A percentile compares a stretch with the other conserved stretches of the same genome.
These are phyloP conservation scores for Pythium sukuiense DNA, from an alignment of 352 stramenopile genomes.

Conservation along the genomic window DNA sequence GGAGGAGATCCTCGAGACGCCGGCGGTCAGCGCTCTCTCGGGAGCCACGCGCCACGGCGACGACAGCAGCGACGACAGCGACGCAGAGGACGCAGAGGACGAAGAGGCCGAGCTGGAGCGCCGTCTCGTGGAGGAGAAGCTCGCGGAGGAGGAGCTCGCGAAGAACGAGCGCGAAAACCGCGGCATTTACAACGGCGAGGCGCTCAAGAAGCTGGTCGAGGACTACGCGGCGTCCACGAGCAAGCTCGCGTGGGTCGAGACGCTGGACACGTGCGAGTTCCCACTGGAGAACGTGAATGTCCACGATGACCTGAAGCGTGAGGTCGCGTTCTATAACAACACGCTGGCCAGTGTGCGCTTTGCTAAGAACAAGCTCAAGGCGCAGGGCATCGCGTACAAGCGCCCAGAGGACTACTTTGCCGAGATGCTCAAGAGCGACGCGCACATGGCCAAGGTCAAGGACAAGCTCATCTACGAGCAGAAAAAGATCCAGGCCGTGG, in stretches of 20 bases:
- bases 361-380: slow-evolving; percentile 70
- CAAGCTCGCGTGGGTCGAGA: slow-evolving; percentile 78
- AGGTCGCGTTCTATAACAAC: slow-evolving; percentile 98
- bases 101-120: slow-evolving; percentile 75
- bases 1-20: slow-evolving; percentile 84
- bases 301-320: slow-evolving; percentile 87
- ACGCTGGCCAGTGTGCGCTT: slow-evolving; percentile 63
- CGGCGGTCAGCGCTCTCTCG: slow-evolving; percentile 56
- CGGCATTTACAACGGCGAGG: slow-evolving; percentile 76
- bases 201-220: slow-evolving; percentile 51
- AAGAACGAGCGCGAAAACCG: slow-evolving; percentile 43
- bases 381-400: slow-evolving; percentile 88
- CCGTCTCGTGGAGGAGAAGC: slow-evolving; percentile 67
- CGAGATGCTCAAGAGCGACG: slow-evolving; percentile 99
- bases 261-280: slow-evolving; percentile 65
- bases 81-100: slow-evolving; percentile 46
- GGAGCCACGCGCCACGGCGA: slow-evolving; percentile 29
- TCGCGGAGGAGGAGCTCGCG: slow-evolving; percentile 43
- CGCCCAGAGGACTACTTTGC: slow-evolving; percentile 97
- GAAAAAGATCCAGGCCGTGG: slow-evolving; percentile 98
- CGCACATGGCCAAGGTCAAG: slow-evolving; percentile 96
- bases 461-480: slow-evolving; percentile 99
- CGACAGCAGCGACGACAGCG: slow-evolving; percentile 42
- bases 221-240: slow-evolving; percentile 40
- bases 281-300: slow-evolving; percentile 71